These are phyloP conservation scores for Aspergillus sp. DNA, from an alignment of 2,329 filamentous ascomycete genomes.

Conservation along the genomic window DNA sequence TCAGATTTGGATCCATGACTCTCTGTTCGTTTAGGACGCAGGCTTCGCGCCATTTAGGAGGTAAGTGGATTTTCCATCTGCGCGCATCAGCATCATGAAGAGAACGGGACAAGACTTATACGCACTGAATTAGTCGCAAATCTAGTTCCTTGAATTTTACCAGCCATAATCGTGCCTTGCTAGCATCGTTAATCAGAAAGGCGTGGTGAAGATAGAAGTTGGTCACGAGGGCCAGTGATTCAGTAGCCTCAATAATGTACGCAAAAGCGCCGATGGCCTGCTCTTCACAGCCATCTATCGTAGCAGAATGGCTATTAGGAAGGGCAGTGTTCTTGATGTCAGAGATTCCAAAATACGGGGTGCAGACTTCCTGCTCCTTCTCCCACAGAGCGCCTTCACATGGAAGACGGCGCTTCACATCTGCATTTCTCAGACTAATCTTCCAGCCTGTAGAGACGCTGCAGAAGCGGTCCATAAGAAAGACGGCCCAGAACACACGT, in stretches of 20 bases:
- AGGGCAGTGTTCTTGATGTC: slow-evolving; percentile 24
- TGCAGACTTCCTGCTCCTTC: slow-evolving; percentile 25
- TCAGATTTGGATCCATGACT: slow-evolving; percentile 53
- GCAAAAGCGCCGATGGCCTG: slow-evolving; percentile 25
- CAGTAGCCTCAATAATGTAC: slow-evolving; percentile 32
- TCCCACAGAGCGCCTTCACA: slow-evolving; percentile 40
- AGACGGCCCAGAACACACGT: slow-evolving; percentile 43
- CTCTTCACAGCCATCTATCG: slow-evolving; percentile 4
- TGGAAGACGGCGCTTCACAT: slow-evolving; percentile 37
- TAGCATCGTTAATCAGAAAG: slow-evolving; percentile 27
- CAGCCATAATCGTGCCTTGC: slow-evolving; percentile 37
- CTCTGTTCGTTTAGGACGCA: slow-evolving; percentile 36
- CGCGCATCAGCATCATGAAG: no score
- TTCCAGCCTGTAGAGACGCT: slow-evolving; percentile 41
- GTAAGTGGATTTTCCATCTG: slow-evolving; percentile 32
- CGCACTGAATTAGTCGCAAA: slow-evolving; percentile 32
- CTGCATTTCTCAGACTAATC: slow-evolving; percentile 34
- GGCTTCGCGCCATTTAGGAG: slow-evolving; percentile 33
- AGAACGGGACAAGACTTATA: no score
- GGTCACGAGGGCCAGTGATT: slow-evolving; percentile 37
- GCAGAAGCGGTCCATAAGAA: slow-evolving; percentile 41
- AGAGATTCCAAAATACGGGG: slow-evolving; percentile 46
- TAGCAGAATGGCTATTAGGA: not conserved
- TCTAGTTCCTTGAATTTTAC: slow-evolving; percentile 31
- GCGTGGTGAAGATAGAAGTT: slow-evolving; percentile 40